Evolutionary conservation across 257 asterid species (phyloP).

Genomic region (Solanum gracilifrons): DNA sequence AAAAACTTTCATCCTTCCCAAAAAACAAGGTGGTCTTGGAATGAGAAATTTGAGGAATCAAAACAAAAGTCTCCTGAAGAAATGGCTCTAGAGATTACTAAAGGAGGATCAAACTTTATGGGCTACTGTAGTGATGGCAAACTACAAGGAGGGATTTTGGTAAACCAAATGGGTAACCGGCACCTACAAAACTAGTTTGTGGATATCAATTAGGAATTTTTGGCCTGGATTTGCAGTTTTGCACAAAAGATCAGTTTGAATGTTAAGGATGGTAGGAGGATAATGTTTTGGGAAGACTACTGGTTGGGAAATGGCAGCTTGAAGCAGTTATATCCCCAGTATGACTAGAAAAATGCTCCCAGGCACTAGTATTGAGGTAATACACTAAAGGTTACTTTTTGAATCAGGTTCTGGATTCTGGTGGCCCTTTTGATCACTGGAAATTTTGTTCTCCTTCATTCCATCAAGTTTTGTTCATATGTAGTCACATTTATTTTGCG

Average conservation of each 20-base stretch:
- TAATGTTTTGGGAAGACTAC: neutral
- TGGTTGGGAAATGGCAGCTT: neutral
- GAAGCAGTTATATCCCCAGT: neutral
- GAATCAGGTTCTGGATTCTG: neutral
- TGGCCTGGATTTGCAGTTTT: neutral
- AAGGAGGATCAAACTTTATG: neutral
- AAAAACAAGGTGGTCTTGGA: neutral
- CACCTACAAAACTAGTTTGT: neutral
- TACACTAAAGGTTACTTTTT: neutral
- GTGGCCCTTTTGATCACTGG: neutral
- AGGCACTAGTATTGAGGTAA: neutral
- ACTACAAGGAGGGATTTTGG: neutral
- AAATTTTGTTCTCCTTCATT: neutral
- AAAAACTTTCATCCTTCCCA: neutral
- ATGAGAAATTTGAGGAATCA: neutral
- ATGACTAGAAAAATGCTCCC: neutral
- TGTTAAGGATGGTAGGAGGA: neutral
- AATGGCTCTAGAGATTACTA: neutral
- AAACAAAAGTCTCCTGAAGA: neutral
- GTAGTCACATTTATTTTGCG: neutral
- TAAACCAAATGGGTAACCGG: neutral
- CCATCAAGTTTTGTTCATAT: neutral
- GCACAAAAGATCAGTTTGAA: neutral
- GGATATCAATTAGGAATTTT: neutral
- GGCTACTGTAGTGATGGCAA: neutral